Percentiles rank a stretch among this genome's conserved stretches.
Evolutionary conservation across 805 yeast genomes (phyloP).

Genomic region (Yarrowia yakushimensis): DNA sequence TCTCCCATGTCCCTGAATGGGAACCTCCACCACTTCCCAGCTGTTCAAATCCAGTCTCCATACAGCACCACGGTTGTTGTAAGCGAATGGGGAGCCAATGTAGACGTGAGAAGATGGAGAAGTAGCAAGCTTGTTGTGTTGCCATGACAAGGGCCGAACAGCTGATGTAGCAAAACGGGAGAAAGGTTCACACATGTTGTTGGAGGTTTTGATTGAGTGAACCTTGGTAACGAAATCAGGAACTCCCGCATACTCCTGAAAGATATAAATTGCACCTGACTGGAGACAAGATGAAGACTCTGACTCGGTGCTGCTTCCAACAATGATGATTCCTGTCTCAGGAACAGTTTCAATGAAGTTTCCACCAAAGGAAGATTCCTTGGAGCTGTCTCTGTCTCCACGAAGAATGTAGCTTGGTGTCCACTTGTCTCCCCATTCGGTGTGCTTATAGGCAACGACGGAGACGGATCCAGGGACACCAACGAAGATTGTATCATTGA

Average conservation of each 20-base stretch:
- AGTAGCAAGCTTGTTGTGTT: neutral
- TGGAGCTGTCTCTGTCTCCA: neutral
- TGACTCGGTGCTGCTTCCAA: slow-evolving; percentile 4
- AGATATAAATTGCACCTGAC: neutral
- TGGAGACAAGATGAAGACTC: neutral
- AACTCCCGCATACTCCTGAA: neutral
- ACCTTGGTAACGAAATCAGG: neutral
- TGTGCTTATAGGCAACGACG: neutral
- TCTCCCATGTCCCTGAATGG: slow-evolving; percentile 25
- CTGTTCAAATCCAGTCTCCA: slow-evolving; percentile 34
- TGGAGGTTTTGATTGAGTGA: neutral
- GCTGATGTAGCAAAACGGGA: slow-evolving; percentile 10
- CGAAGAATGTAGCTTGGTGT: neutral
- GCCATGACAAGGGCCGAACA: neutral
- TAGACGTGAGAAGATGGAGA: neutral
- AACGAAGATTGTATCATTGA: neutral
- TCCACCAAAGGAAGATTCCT: slow-evolving; percentile 7
- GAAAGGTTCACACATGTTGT: slow-evolving; percentile 10
- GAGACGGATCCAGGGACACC: neutral
- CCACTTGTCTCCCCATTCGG: slow-evolving; percentile 15
- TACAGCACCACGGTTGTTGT: slow-evolving; percentile 2
- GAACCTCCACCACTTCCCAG: slow-evolving; percentile 46
- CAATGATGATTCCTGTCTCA: neutral
- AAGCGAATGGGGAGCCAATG: slow-evolving; percentile 11
- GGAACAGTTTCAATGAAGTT: neutral